Conservation (phyloP, 2,329 filamentous ascomycete genomes). For the Verticillium isaacii region DNA sequence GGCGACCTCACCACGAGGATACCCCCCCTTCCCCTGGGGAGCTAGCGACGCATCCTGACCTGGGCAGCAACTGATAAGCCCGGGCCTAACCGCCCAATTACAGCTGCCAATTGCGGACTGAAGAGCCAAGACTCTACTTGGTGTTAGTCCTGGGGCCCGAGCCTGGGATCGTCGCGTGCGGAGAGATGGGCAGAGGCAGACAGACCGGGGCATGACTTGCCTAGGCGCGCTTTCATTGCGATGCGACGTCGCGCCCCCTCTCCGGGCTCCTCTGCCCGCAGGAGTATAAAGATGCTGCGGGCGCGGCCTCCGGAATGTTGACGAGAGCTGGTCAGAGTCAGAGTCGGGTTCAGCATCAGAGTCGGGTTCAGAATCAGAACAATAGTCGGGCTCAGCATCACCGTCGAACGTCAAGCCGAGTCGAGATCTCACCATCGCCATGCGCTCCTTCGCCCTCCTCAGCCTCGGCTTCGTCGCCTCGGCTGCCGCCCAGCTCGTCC, state of each 20-base stretch:
- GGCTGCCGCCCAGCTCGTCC: conserved; percentile 18
- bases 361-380: not conserved
- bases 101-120: not conserved
- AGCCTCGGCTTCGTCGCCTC: conserved; percentile 9
- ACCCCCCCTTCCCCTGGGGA: not conserved
- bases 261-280: not conserved
- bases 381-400: not conserved
- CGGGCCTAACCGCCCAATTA: not conserved
- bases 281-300: not conserved
- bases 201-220: not conserved
- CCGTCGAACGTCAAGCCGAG: not conserved
- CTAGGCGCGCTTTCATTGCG: not conserved
- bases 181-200: not conserved
- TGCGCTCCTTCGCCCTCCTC: conserved; percentile 1
- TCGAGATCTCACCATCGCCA: not conserved
- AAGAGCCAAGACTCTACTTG: not conserved
- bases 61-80: not conserved
- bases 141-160: not conserved
- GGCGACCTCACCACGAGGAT: not conserved
- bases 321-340: not conserved
- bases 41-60: not conserved
- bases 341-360: not conserved
- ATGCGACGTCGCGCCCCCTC: not conserved
- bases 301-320: not conserved
- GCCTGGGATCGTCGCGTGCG: not conserved